Percentiles rank a stretch among this genome's conserved stretches.
Evolutionary conservation across 2,329 filamentous ascomycete species (phyloP).

Genomic region (Fusarium sacchari): DNA sequence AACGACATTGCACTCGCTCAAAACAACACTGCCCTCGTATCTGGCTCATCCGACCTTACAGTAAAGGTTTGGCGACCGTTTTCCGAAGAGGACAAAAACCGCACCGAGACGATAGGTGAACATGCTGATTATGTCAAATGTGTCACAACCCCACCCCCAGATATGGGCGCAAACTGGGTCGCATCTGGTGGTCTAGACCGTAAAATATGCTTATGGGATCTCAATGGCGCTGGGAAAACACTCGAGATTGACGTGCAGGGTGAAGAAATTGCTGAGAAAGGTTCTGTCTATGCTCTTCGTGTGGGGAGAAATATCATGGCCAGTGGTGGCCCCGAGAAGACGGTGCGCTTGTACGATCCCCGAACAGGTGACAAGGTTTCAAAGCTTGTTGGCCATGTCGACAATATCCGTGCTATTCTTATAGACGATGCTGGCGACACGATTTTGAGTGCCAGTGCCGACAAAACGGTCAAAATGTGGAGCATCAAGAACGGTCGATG

Average conservation of each 20-base stretch:
- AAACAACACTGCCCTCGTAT: conserved; percentile 81
- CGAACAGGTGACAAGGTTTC: conserved; percentile 89
- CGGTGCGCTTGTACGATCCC: conserved; percentile 91
- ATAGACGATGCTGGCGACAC: conserved; percentile 90
- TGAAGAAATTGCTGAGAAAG: conserved; percentile 87
- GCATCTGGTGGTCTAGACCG: conserved; percentile 94
- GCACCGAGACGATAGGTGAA: conserved; percentile 79
- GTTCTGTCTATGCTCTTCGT: conserved; percentile 91
- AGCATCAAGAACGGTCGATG: conserved; percentile 93
- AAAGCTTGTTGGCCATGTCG: conserved; percentile 96
- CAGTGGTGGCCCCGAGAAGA: conserved; percentile 92
- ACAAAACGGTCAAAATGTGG: conserved; percentile 98
- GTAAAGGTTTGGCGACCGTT: conserved; percentile 92
- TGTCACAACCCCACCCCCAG: conserved; percentile 76
- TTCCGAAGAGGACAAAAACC: conserved; percentile 63
- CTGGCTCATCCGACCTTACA: conserved; percentile 91
- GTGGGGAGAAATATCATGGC: conserved; percentile 84
- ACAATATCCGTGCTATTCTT: conserved; percentile 91
- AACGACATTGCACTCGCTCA: conserved; percentile 89
- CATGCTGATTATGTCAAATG: conserved; percentile 98
- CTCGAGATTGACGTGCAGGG: conserved; percentile 87
- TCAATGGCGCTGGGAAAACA: conserved; percentile 86
- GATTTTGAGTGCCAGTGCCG: conserved; percentile 92
- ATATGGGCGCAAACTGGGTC: conserved; percentile 80
- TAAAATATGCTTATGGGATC: conserved; percentile 92